Evolutionary conservation across 2,329 filamentous ascomycete species (phyloP).

Genomic region (Leptographium wingfieldii): DNA sequence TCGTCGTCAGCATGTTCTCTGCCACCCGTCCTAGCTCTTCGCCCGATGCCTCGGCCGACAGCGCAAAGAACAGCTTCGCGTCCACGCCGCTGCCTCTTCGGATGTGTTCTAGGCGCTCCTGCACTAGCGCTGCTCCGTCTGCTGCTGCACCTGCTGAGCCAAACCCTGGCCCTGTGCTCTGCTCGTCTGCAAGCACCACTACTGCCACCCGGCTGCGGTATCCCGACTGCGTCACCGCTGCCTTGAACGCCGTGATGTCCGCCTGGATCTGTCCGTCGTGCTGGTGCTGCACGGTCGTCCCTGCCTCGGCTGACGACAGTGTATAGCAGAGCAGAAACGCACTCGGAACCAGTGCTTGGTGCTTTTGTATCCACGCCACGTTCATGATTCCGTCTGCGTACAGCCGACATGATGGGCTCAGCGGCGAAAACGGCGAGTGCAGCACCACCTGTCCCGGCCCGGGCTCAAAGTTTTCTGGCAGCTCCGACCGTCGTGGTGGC

Average conservation of each 20-base stretch:
- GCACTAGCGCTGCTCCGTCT: slow-evolving; percentile 20
- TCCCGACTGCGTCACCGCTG: slow-evolving; percentile 51
- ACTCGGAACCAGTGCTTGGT: slow-evolving; percentile 72
- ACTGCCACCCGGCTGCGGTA: slow-evolving; percentile 70
- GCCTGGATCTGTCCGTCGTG: slow-evolving; percentile 79
- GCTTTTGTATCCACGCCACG: slow-evolving; percentile 73
- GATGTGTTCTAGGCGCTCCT: slow-evolving; percentile 65
- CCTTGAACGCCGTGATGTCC: slow-evolving; percentile 69
- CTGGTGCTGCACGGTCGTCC: slow-evolving; percentile 43
- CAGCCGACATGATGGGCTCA: slow-evolving; percentile 68
- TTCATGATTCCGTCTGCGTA: slow-evolving; percentile 87
- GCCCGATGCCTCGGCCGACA: slow-evolving; percentile 59
- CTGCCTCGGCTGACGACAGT: slow-evolving; percentile 59
- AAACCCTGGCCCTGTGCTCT: background rate
- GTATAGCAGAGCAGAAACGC: slow-evolving; percentile 71
- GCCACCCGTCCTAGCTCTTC: slow-evolving; percentile 63
- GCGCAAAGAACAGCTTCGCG: slow-evolving; percentile 72
- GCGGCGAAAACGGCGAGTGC: slow-evolving; percentile 83
- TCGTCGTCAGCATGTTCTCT: slow-evolving; percentile 55
- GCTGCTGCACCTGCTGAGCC: background rate
- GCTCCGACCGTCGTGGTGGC: slow-evolving; percentile 43
- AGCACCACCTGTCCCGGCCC: slow-evolving; percentile 42
- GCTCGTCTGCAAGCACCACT: slow-evolving; percentile 61
- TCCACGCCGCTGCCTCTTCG: slow-evolving; percentile 70
- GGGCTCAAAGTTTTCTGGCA: slow-evolving; percentile 37